Evolutionary conservation across 2,329 filamentous ascomycete genomes (phyloP).

Genomic region (Exophiala spinifera): DNA sequence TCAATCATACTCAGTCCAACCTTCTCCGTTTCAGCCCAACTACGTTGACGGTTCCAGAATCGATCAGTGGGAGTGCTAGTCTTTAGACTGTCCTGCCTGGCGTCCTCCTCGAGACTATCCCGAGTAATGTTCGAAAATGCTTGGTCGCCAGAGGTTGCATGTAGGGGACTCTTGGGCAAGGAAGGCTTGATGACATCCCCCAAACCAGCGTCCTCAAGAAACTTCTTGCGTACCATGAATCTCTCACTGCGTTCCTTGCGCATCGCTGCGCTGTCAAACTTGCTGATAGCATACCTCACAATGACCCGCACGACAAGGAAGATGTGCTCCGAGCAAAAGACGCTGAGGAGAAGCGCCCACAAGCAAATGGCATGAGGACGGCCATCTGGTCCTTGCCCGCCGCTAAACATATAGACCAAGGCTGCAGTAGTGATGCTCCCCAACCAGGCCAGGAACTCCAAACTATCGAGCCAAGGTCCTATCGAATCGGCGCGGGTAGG

Average conservation of each 20-base stretch:
- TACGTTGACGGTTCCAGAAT: conserved; percentile 46
- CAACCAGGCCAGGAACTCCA: conserved; percentile 90
- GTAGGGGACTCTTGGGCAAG: conserved; percentile 63
- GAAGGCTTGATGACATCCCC: conserved; percentile 50
- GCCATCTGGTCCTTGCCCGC: conserved; percentile 63
- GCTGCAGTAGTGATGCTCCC: conserved; percentile 84
- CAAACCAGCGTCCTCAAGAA: conserved; percentile 64
- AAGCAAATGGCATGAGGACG: conserved; percentile 67
- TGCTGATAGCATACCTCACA: conserved; percentile 70
- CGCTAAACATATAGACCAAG: conserved; percentile 83
- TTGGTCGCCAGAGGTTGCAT: conserved; percentile 52
- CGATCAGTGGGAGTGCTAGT: conserved; percentile 34
- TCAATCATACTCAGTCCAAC: conserved; percentile 43
- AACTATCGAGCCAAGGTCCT: conserved; percentile 81
- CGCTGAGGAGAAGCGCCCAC: conserved; percentile 76
- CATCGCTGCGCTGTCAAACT: conserved; percentile 79
- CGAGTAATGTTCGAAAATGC: conserved; percentile 34
- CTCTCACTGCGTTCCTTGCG: conserved; percentile 81
- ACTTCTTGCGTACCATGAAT: conserved; percentile 73
- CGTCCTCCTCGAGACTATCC: conserved; percentile 43
- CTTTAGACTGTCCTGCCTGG: conserved; percentile 36
- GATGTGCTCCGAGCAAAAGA: conserved; percentile 83
- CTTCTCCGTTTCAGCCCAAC: conserved; percentile 42
- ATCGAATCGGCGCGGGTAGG: conserved; percentile 91
- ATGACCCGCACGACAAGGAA: conserved; percentile 75